Conservation (phyloP, 148 eudicot genomes). For the Amaranthus palmeri region DNA sequence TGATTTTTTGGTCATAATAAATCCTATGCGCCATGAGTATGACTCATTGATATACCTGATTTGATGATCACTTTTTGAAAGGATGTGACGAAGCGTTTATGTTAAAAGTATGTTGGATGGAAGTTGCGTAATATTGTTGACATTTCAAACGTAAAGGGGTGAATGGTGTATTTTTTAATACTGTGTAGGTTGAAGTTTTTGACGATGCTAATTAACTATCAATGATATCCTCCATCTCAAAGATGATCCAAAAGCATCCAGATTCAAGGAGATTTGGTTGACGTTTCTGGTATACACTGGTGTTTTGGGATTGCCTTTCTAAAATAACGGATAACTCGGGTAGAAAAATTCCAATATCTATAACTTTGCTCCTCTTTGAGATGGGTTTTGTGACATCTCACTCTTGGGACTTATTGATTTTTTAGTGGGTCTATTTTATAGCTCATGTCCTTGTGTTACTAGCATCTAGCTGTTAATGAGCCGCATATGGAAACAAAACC, state of each 20-base stretch:
- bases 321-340: background rate
- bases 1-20: background rate
- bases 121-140: background rate
- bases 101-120: background rate
- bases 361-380: background rate
- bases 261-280: too few relatives aligned
- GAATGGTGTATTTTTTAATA: too few relatives aligned
- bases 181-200: too few relatives aligned
- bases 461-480: background rate
- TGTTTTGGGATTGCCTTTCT: background rate
- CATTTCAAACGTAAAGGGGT: background rate
- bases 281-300: background rate
- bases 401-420: background rate
- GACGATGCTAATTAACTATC: too few relatives aligned
- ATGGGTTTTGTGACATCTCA: too few relatives aligned
- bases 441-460: background rate
- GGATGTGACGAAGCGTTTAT: background rate
- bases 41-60: background rate
- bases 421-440: background rate
- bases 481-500: background rate
- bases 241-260: too few relatives aligned
- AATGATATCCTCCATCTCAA: too few relatives aligned
- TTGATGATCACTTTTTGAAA: background rate
- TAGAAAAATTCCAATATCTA: background rate
- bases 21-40: background rate